Base-by-base conservation (phyloP, 2,329 filamentous ascomycete species). In the Ustulina deusta region DNA sequence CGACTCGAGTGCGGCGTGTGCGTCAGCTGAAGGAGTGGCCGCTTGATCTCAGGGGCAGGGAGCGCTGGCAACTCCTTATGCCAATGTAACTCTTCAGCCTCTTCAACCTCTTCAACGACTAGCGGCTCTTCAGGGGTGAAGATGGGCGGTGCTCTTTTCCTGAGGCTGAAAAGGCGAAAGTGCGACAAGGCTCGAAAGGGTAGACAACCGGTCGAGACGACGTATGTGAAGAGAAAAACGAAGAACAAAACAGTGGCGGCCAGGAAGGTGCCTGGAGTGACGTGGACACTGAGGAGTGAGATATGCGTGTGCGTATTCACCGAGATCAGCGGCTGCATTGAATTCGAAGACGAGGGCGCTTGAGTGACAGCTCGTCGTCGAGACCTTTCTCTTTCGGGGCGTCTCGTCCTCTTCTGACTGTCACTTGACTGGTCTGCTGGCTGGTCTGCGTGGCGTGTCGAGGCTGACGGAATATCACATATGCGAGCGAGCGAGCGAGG, bases 231-330 rank as follows among this genome's bases (percentile, higher is more conserved):
- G 69, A 86, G 71, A 73, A 88, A 86, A 75, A 84, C 80, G 72
- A 88, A 80, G 57, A 81, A 75, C 34, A 89, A 73, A 65, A 81
- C 78, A 68, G 88, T 75, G 32, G 83, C 82, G 67, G 85, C 84
- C 73, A 89, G 79, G 76, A 85, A 89, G 64, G 86, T 86, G 77
- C 85, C 85, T 27, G 87, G 86, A 46, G 86, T 85, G 77, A 89
- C 84, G 74, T 81, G 85, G 74, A 89, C 81, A 79, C 83, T 89
- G 76, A 89, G 76, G 72, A 89, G 83, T 65, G 86, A 86, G 76
- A 89, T 83, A 83, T 88, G 85, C 78, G 86, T 89, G 79, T 88
- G 85, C 79, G 86, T 89, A 79, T 88, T 86, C 72, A 89, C 84
- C 61, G 86, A 86, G 73, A 89, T 79, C 77, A 89, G 81, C 66